These are phyloP conservation scores for Herpetospermum pedunculosum DNA, from an alignment of 306 rosid genomes.

Conservation along the genomic window DNA sequence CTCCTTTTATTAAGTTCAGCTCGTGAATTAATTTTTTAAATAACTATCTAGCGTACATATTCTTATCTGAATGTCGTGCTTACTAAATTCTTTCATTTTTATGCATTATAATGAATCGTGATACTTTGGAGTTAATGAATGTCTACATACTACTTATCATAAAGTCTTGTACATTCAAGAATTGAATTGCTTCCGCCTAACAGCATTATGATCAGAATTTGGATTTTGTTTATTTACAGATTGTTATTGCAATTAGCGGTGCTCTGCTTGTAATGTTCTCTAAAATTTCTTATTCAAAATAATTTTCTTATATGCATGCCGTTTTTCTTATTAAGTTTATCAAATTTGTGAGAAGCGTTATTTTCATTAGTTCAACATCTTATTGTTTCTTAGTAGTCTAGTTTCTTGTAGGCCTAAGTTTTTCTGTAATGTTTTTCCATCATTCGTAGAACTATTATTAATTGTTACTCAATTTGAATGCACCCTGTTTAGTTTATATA, in stretches of 20 bases:
- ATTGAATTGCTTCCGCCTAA: neutral
- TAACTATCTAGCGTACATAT: neutral
- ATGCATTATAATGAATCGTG: neutral
- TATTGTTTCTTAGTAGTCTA: neutral
- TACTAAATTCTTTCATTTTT: neutral
- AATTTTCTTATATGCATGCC: neutral
- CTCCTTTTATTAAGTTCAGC: neutral
- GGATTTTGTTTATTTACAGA: neutral
- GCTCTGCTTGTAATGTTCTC: neutral
- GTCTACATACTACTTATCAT: neutral
- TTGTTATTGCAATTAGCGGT: neutral
- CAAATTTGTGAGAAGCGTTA: neutral
- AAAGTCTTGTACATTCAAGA: neutral
- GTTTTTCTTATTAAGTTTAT: neutral
- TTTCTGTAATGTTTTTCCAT: neutral
- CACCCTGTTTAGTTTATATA: neutral
- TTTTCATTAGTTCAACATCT: neutral
- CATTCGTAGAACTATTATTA: neutral
- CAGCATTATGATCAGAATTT: neutral
- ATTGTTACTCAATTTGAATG: neutral
- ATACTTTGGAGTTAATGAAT: neutral
- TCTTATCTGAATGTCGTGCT: neutral
- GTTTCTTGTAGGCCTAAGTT: neutral
- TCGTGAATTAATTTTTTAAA: neutral
- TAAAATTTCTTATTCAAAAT: neutral